Evolutionary conservation across 495 filamentous ascomycete species (phyloP), one percentile per base, ranked within the genome.

Genomic region (Tuber indicum): DNA sequence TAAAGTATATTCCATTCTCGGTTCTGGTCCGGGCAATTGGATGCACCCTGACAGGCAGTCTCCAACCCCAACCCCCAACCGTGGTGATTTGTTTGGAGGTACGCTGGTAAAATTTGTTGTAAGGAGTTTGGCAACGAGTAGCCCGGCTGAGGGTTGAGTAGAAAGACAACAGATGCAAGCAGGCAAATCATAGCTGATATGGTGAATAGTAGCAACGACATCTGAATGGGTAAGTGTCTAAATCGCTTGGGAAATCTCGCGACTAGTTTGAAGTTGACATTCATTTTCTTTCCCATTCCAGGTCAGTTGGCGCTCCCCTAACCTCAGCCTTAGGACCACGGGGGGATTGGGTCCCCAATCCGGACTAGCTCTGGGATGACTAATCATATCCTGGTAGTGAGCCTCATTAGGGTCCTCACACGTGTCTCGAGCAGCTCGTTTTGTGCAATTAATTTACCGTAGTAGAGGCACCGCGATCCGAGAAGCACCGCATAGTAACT

Each of bases 1-100:
- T 89, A 86, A 39, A 88, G 83, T 70, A 90, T 78, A 78, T 89
- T 87, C 89, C 89, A 90, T 76, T 77, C 77, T 72, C 75, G 66
- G 47, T 78, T 75, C 21, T 72, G 62, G 16, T 72, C 62, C 16
- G 46, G 26, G 70, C 49, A 47, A 39, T 74, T 26, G 26, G 74
- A 71, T n/a, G 76, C 69, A 23, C 66, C 72, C 43, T 74, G 77
- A 62, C 76, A 73, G 43, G 73, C 39, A 16, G 66, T 71, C 47
- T 80, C 71, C 3, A 32, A 36, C n/a, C 74, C 71, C 3, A 32
- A 36, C n/a, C 74, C 75, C 81, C 81, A 82, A 12, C 80, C 44
- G 19, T 45, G 42, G 23, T 82, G 77, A 36, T 82, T 71, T 17
- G 77, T 73, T 72, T 82, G 81, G 74, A 82, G 72, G 73, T 81